Conservation (phyloP, 1,284 basidiomycete genomes). For the Singerocomus inundabilis region DNA sequence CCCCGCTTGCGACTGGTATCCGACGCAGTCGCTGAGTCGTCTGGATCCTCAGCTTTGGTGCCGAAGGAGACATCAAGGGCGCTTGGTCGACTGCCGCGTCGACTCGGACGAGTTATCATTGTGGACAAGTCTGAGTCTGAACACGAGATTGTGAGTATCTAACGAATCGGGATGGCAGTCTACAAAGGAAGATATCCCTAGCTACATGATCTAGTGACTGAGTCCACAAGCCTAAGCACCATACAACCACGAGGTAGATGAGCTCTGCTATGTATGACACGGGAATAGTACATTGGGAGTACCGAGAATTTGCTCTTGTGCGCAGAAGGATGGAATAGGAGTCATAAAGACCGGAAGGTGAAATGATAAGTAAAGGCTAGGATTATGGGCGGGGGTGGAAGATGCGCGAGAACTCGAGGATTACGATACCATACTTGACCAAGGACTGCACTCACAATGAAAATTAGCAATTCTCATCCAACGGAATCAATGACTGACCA, state of each 20-base stretch:
- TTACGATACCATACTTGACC: slow-evolving; percentile 17
- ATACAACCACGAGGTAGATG: slow-evolving; percentile 13
- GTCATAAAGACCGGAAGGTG: slow-evolving; percentile 9
- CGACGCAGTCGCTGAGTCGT: slow-evolving; percentile 29
- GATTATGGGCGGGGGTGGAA: slow-evolving; percentile 16
- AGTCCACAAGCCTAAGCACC: slow-evolving; percentile 20
- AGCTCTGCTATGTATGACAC: slow-evolving; percentile 1
- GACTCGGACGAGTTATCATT: slow-evolving; percentile 20
- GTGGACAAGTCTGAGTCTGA: neutral
- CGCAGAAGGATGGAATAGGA: slow-evolving; percentile 10
- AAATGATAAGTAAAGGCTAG: slow-evolving; percentile 9
- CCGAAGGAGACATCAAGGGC: slow-evolving; percentile 36
- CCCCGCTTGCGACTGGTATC: slow-evolving; percentile 30
- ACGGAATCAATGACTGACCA: slow-evolving; percentile 12
- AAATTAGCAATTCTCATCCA: slow-evolving; percentile 5
- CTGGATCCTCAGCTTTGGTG: slow-evolving; percentile 9
- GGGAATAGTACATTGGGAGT: slow-evolving; percentile 12
- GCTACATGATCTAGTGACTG: slow-evolving; percentile 13
- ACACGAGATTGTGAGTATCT: neutral
- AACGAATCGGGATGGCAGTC: neutral
- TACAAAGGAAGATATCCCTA: slow-evolving; percentile 6
- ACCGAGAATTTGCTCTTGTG: slow-evolving; percentile 8
- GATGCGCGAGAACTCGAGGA: slow-evolving; percentile 8
- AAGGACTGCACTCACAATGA: slow-evolving; percentile 8
- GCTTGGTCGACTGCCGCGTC: slow-evolving; percentile 30